Evolutionary conservation across 2,329 filamentous ascomycete species (phyloP).

Genomic region (Samsoniella hepiali): DNA sequence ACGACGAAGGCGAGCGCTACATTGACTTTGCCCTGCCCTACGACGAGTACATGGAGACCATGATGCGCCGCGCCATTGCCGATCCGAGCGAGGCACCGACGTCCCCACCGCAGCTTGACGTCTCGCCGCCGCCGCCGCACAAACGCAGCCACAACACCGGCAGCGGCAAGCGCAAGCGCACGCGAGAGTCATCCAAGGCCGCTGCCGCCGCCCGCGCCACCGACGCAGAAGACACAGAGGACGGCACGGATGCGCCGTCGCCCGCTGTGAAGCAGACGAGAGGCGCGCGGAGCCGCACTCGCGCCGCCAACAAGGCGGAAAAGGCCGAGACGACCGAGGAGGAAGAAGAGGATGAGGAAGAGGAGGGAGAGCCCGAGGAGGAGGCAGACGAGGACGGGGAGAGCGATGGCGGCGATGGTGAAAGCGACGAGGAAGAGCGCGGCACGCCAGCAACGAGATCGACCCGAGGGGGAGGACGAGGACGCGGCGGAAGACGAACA

Average conservation of each 20-base stretch:
- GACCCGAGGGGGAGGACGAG: conserved; percentile 35
- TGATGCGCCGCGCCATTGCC: conserved; percentile 44
- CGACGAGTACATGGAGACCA: conserved; percentile 44
- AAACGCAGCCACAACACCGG: not conserved
- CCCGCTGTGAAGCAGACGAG: conserved; percentile 38
- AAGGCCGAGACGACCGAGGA: conserved; percentile 34
- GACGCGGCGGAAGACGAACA: conserved; percentile 31
- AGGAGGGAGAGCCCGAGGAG: conserved; percentile 20
- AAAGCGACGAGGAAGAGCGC: conserved; percentile 36
- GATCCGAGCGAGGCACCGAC: conserved; percentile 46
- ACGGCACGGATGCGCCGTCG: conserved; percentile 41
- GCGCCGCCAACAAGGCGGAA: conserved; percentile 31
- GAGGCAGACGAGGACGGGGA: conserved; percentile 27
- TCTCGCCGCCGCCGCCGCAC: conserved; percentile 25
- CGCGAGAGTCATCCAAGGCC: conserved; percentile 17
- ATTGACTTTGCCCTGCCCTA: conserved; percentile 62
- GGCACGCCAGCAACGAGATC: conserved; percentile 38
- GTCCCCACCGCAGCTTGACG: conserved; percentile 45
- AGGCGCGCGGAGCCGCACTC: conserved; percentile 43
- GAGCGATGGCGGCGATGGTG: conserved; percentile 25
- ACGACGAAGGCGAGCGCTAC: conserved; percentile 56
- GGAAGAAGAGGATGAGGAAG: conserved; percentile 27
- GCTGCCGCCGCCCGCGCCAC: conserved; percentile 33
- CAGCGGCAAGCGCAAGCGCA: conserved; percentile 40
- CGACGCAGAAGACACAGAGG: conserved; percentile 49